Evolutionary conservation across 768 basidiomycete genomes (phyloP).

Genomic region (Lactarius sanguifluus): DNA sequence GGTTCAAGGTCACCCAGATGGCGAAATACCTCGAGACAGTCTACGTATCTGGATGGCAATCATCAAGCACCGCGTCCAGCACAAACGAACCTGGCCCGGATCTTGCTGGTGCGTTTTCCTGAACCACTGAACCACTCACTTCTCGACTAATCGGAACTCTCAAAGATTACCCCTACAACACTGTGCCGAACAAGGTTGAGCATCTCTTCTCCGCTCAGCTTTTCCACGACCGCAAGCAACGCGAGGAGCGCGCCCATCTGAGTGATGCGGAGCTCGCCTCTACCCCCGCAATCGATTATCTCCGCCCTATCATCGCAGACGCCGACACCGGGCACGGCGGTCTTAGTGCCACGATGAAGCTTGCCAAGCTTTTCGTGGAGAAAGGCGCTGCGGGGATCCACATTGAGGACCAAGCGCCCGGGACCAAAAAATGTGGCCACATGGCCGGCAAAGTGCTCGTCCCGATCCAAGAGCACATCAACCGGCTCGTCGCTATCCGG

Average conservation of each 20-base stretch:
- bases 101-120: constrained; percentile 71
- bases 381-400: constrained; percentile 98
- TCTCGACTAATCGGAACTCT: constrained; percentile 8
- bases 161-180: constrained; percentile 95
- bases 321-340: constrained; percentile 99
- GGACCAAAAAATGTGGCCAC: constrained; percentile 94
- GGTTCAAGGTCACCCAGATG: constrained; percentile 99
- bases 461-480: constrained; percentile 96
- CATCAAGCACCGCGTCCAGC: constrained; percentile 88
- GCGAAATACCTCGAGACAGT: constrained; percentile 97
- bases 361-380: constrained; percentile 98
- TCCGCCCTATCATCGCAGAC: constrained; percentile 93
- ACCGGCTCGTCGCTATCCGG: constrained; percentile 94
- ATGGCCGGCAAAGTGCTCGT: constrained; percentile 98
- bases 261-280: constrained; percentile 67
- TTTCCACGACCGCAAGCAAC: constrained; percentile 98
- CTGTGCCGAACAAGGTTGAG: constrained; percentile 98
- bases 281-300: constrained; percentile 79
- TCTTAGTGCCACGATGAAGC: constrained; percentile 97
- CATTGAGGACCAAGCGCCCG: constrained; percentile 96
- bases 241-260: constrained; percentile 70
- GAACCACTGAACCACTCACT: not conserved
- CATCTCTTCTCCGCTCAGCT: constrained; percentile 97
- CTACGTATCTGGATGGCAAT: constrained; percentile 97
- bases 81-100: constrained; percentile 98